Percentiles rank a stretch among this genome's conserved stretches.
phyloP scores from a whole-genome alignment of 2,329 filamentous ascomycete species.

The Penicillium sp. region DNA sequence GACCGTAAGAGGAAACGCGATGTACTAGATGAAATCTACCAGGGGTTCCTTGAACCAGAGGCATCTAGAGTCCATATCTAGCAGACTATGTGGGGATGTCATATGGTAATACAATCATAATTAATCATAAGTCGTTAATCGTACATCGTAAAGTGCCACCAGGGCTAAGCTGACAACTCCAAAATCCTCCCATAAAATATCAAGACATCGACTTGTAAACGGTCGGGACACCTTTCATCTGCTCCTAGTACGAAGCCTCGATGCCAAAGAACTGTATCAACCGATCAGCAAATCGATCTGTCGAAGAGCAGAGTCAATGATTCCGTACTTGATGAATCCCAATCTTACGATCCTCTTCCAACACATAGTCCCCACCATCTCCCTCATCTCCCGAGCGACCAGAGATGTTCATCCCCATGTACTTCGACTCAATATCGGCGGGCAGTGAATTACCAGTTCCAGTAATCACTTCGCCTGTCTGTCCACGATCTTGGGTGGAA shows the following conservation, averaged over 20 bases:
- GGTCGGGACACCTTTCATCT: background rate
- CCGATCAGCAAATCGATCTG: background rate
- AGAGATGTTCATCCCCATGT: slow-evolving; percentile 32
- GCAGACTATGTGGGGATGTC: background rate
- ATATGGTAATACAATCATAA: background rate
- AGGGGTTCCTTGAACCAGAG: slow-evolving; percentile 63
- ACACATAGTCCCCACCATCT: slow-evolving; percentile 37
- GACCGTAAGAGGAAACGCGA: slow-evolving; percentile 70
- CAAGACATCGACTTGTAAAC: too few relatives aligned
- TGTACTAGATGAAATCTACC: slow-evolving; percentile 77
- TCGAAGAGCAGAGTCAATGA: background rate
- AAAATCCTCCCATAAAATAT: background rate
- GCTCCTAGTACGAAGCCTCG: background rate
- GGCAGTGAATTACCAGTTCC: slow-evolving; percentile 44
- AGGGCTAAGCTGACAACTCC: background rate
- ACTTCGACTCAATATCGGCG: slow-evolving; percentile 40
- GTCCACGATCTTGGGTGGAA: slow-evolving; percentile 35
- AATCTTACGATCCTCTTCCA: slow-evolving; percentile 24
- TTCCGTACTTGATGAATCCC: slow-evolving; percentile 29
- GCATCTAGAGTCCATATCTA: slow-evolving; percentile 2
- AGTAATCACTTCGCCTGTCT: slow-evolving; percentile 40
- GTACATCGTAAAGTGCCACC: background rate
- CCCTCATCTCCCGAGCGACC: slow-evolving; percentile 40
- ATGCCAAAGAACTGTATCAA: background rate
- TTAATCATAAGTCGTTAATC: background rate